Percentiles rank a stretch among this genome's conserved stretches.
Conservation (phyloP, 108 stramenopile genomes). For the Craspedostauros australis region DNA sequence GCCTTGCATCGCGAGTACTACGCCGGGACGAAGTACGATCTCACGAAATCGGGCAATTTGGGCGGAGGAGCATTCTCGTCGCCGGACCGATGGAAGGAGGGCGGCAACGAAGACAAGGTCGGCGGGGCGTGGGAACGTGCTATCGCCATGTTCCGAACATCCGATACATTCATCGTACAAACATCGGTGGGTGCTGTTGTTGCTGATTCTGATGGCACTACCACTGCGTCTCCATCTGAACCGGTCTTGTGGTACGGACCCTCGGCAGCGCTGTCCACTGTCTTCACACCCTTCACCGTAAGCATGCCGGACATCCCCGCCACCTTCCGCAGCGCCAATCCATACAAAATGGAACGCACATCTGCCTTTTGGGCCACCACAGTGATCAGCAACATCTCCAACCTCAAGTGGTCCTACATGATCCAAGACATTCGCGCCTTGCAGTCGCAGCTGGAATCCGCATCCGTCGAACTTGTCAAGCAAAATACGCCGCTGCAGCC, state of each 20-base stretch:
- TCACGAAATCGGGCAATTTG: conserved; percentile 34
- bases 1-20: conserved; percentile 60
- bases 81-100: conserved; percentile 44
- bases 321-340: conserved; percentile 36
- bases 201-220: not conserved
- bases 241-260: conserved; percentile 48
- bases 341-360: conserved; percentile 16
- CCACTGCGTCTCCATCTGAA: conserved; percentile 4
- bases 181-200: not conserved
- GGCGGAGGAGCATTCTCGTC: conserved; percentile 40
- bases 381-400: conserved; percentile 31
- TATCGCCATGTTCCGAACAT: conserved; percentile 52
- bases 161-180: conserved; percentile 49
- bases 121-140: conserved; percentile 49
- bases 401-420: conserved; percentile 42
- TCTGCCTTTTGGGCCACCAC: conserved; percentile 46
- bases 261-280: conserved; percentile 25
- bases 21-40: conserved; percentile 58
- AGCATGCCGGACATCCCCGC: conserved; percentile 26
- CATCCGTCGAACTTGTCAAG: conserved; percentile 12
- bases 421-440: conserved; percentile 21
- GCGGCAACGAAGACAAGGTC: conserved; percentile 16
- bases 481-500: not conserved
- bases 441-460: conserved; percentile 25
- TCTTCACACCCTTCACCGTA: conserved; percentile 40